Conservation (phyloP, 176 grass and related monocot species). For the Hsuehochloa calcarea region DNA sequence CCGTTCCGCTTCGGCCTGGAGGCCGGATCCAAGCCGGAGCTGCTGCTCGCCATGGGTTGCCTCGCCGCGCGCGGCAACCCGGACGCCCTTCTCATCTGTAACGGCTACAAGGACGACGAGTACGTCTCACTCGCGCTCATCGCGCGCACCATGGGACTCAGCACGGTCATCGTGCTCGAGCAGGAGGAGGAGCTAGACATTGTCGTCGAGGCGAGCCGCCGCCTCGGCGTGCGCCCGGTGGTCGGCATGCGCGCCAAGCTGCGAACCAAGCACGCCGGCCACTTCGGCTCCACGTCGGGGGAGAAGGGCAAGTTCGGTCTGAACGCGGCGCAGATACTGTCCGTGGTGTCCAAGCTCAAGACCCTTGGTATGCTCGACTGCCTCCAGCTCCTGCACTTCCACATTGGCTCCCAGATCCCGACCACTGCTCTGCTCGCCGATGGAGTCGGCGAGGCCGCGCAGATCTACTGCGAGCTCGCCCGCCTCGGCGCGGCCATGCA, state of each 20-base stretch:
- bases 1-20: slow-evolving; percentile 82
- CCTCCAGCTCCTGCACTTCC: slow-evolving; percentile 96
- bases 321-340: slow-evolving; percentile 67
- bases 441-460: slow-evolving; percentile 82
- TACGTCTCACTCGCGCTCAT: slow-evolving; percentile 81
- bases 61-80: slow-evolving; percentile 57
- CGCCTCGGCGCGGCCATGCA: slow-evolving; percentile 77
- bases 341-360: slow-evolving; percentile 68
- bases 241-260: slow-evolving; percentile 94
- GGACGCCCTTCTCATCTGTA: slow-evolving; percentile 85
- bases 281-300: slow-evolving; percentile 89
- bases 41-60: slow-evolving; percentile 86
- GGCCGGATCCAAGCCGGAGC: slow-evolving; percentile 88
- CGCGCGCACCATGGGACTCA: slow-evolving; percentile 68
- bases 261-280: slow-evolving; percentile 88
- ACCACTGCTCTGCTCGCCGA: slow-evolving; percentile 71
- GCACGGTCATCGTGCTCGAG: slow-evolving; percentile 86
- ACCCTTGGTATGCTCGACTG: slow-evolving; percentile 76
- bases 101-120: slow-evolving; percentile 89
- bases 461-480: slow-evolving; percentile 91
- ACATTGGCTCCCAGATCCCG: slow-evolving; percentile 97
- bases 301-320: slow-evolving; percentile 97
- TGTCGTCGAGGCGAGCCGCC: slow-evolving; percentile 67
- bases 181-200: slow-evolving; percentile 97
- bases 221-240: slow-evolving; percentile 60